phyloP scores from a whole-genome alignment of 1,284 basidiomycete species.

The Sphaerobolus stellatus region DNA sequence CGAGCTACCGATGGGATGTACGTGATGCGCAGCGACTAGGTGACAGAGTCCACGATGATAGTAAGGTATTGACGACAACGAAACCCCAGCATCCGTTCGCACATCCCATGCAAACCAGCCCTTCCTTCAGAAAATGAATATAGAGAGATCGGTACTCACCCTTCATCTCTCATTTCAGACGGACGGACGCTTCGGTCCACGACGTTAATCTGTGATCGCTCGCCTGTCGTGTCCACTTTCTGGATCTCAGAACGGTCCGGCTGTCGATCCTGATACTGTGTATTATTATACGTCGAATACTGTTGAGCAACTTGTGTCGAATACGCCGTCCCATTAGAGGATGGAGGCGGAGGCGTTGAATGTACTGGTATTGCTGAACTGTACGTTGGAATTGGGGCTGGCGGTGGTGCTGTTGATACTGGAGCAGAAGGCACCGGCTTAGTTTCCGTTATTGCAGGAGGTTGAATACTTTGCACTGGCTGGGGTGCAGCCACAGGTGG shows the following conservation, averaged over 20 bases:
- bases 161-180: constrained; percentile 98
- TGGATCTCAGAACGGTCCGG: constrained; percentile 9
- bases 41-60: constrained; percentile 24
- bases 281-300: constrained; percentile 44
- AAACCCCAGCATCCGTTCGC: constrained; percentile 21
- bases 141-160: constrained; percentile 71
- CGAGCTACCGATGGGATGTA: constrained; percentile 66
- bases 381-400: constrained; percentile 2
- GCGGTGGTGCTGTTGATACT: neutral
- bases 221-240: constrained; percentile 12
- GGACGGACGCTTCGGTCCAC: constrained; percentile 69
- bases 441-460: constrained; percentile 13
- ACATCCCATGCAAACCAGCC: constrained; percentile 27
- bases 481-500: neutral
- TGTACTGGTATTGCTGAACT: neutral
- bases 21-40: constrained; percentile 45
- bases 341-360: constrained; percentile 3
- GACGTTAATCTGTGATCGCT: constrained; percentile 12
- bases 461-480: constrained; percentile 13
- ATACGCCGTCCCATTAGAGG: constrained; percentile 42
- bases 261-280: constrained; percentile 2
- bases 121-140: constrained; percentile 16
- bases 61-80: constrained; percentile 19
- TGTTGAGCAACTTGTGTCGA: constrained; percentile 72
- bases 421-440: constrained; percentile 18